Percentiles rank a stretch among this genome's conserved stretches.
Evolutionary conservation across 495 filamentous ascomycete genomes (phyloP).

Genomic region (Chaetomium fimeti): DNA sequence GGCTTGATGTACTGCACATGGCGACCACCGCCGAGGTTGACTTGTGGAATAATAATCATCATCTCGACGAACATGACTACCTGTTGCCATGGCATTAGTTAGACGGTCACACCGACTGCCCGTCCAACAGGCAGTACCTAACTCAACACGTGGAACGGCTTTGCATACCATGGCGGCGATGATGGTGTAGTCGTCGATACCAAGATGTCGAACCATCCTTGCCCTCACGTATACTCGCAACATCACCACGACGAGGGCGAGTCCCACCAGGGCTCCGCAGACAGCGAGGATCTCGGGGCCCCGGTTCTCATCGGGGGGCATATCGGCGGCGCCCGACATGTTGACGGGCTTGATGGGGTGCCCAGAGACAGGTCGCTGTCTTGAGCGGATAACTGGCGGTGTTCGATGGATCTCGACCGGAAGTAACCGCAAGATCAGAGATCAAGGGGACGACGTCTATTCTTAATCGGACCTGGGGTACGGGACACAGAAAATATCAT

Average conservation of each 20-base stretch:
- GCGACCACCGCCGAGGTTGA: constrained; percentile 45
- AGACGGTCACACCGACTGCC: neutral
- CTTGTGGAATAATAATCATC: constrained; percentile 41
- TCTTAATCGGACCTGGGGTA: neutral
- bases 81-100: neutral
- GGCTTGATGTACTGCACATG: constrained; percentile 39
- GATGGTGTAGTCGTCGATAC: constrained; percentile 30
- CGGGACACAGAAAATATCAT: neutral
- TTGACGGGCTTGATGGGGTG: neutral
- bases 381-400: neutral
- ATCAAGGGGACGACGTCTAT: neutral
- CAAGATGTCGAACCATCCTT: constrained; percentile 18
- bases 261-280: constrained; percentile 19
- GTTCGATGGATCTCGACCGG: neutral
- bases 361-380: neutral
- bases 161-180: constrained; percentile 27
- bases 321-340: neutral
- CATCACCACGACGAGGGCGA: constrained; percentile 14
- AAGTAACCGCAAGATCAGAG: neutral
- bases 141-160: too few relatives aligned
- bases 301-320: constrained; percentile 21
- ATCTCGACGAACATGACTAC: constrained; percentile 31
- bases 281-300: constrained; percentile 28
- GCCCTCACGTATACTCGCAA: constrained; percentile 21
- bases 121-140: too few relatives aligned